Evolutionary conservation across 192 early-diverging fungal genomes (phyloP), one percentile per base, ranked within the genome.

Genomic region (Podila epigama): DNA sequence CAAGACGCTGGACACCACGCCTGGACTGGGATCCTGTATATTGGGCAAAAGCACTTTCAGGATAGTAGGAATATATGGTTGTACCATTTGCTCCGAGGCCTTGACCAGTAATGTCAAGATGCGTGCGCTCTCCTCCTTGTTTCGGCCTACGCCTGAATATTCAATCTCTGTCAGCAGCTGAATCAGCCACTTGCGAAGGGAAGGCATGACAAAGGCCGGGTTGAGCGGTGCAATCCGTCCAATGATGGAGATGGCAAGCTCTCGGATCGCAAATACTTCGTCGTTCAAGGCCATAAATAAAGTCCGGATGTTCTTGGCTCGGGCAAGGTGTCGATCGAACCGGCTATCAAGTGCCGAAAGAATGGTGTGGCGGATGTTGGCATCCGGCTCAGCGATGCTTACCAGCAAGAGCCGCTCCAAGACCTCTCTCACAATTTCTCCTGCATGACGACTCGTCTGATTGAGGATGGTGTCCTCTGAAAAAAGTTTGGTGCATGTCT

Each of bases 271-370:
- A 85, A 97, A 97, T 2, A 89, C 84, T 70, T 97, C 96, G 66
- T 98, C 97, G 53, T 96, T 96, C 39, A 96, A 61, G 1, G 96
- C 92, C 31, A 98, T 86, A 63, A 96, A 93, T 5, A 98, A 60
- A 2, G 91, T 86, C 15, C 92, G 91, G 29, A 97, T 88, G 71
- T 96, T 94, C 58, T 97, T 93, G 1, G 94, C 90, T 69, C 94
- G 93, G 10, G 95, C 88, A 22, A 98, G 73, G 70, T 97, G 93
- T 57, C 91, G 87, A 77, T 98, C 95, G 75, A 98, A 97, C 6
- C 88, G 86, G 9, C 89, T 86, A 65, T 91, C 92, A 35, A 99
- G 75, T 22, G 93, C 92, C 8, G 84, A 84, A 5, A 96, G 79
- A 13, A 95, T 93, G 0, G 92, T 89, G 57, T 89, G 84, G 29